Base-by-base conservation (phyloP, 805 yeast genomes). In the Suhomyces xylopsoci region DNA sequence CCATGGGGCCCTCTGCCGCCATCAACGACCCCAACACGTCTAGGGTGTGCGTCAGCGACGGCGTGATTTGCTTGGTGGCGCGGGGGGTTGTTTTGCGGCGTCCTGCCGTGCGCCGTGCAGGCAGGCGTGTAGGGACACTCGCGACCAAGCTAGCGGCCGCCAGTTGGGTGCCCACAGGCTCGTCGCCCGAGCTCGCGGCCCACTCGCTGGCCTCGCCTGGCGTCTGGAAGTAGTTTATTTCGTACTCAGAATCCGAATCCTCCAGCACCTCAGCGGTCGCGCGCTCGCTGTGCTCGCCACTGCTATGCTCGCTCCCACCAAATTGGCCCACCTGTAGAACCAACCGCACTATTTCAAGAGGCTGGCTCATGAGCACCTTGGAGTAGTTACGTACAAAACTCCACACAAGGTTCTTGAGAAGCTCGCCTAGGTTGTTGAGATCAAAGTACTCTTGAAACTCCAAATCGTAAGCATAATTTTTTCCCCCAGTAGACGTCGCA, bases 301-400 rank as follows among this genome's bases (percentile, higher is more conserved):
- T 4, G 4, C 22, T 4, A 20, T 20, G 22, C 10, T 12, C 40
- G 12, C 64, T 22, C 7, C 25, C 60, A 25, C 71, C 67, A 63
- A 87, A 85, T 30, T 79, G 81, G 3, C 96, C 96, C 12, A 89
- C 87, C 67, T 94, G 98, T 52, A 91, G 70, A 25, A 92, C 74
- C 58, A 90, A 76, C 51, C 93, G 78, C 5, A 88, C 82, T 15
- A 89, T 87, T 60, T 93, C 97, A 67, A 92, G 85, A 1, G 99
- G 98, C 68, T 94, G 97, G 17, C 89, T 81, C 7, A 88, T 64
- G 30, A 90, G 67, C 45, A 85, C 82, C 54, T 83, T 84, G 51
- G 83, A 67, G 71, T 94, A 93, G 57, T 84, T 86, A 57, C 82
- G 82, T 48, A 84, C 61, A 55, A 90, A 82, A 45, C 87, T 82